phyloP scores from a whole-genome alignment of 1,284 basidiomycete genomes.

The Tilletia horrida region DNA sequence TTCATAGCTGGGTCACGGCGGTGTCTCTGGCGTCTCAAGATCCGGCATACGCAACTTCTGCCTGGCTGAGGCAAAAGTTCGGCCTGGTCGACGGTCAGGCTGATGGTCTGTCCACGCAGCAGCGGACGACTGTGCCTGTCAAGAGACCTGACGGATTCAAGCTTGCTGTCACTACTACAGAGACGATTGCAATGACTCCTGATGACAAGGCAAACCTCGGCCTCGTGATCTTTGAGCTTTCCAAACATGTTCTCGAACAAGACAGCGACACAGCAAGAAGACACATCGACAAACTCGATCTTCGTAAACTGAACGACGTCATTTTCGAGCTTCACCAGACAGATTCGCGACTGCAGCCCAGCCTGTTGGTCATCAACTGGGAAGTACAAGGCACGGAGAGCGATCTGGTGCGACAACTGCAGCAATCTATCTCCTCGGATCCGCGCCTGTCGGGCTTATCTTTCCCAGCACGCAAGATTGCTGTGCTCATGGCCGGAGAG shows the following conservation, averaged over 20 bases:
- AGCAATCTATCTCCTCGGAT: not conserved
- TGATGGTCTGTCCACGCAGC: no score
- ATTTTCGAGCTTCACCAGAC: not conserved
- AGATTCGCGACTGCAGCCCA: not conserved
- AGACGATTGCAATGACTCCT: not conserved
- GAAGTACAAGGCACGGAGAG: not conserved
- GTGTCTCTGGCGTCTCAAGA: not conserved
- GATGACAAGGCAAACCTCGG: not conserved
- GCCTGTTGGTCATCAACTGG: slow-evolving; percentile 10
- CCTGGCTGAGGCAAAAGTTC: not conserved
- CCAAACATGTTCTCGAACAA: slow-evolving; percentile 3
- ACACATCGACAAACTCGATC: not conserved
- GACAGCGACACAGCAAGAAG: not conserved
- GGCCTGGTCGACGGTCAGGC: not conserved
- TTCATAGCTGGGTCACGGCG: slow-evolving; percentile 4
- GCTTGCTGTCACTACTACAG: not conserved
- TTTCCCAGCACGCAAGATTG: not conserved
- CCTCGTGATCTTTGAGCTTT: slow-evolving; percentile 6
- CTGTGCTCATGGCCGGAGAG: slow-evolving; percentile 10
- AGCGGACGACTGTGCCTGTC: not conserved
- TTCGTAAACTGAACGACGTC: slow-evolving; percentile 6
- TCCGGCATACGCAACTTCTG: slow-evolving; percentile 7
- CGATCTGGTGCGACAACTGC: not conserved
- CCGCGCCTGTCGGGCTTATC: not conserved
- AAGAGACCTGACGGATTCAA: not conserved